Conservation (phyloP, 805 yeast genomes). For the Saccharomycopsis sp. region DNA sequence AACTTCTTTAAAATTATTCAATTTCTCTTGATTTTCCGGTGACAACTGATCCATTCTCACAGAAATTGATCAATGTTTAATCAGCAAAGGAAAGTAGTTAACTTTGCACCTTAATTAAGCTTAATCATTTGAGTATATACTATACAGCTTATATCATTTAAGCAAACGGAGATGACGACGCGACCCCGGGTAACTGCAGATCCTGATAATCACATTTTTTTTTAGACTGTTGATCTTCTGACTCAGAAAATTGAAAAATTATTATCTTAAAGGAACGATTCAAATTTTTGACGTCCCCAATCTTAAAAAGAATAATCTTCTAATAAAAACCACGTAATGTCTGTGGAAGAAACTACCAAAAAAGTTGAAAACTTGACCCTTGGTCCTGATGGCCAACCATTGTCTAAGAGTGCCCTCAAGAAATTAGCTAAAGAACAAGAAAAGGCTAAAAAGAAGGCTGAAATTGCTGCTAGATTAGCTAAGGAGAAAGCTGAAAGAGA, state of each 20-base stretch:
- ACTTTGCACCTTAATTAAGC: no score
- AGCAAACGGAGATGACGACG: no score
- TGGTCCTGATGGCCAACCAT: constrained; percentile 75
- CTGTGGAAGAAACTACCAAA: constrained; percentile 15
- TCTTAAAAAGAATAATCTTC: no score
- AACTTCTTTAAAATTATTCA: constrained; percentile 34
- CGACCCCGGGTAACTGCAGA: not conserved
- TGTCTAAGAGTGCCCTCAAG: constrained; percentile 90
- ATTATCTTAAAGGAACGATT: no score
- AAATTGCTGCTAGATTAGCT: constrained; percentile 81
- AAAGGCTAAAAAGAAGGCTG: constrained; percentile 89
- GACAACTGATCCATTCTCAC: no score
- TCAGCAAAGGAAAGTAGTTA: no score
- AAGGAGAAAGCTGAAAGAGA: constrained; percentile 68
- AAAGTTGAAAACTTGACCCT: constrained; percentile 23
- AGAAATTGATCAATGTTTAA: no score
- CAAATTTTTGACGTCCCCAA: no score
- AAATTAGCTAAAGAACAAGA: constrained; percentile 90
- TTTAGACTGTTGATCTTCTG: not conserved
- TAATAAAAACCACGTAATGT: constrained; percentile 5
- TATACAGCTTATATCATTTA: no score
- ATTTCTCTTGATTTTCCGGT: constrained; percentile 26
- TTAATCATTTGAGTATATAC: no score
- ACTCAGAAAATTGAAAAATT: not conserved
- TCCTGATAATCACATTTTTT: not conserved